These are phyloP conservation scores for Trametes gibbosa DNA, from an alignment of 768 basidiomycete genomes.

Conservation along the genomic window DNA sequence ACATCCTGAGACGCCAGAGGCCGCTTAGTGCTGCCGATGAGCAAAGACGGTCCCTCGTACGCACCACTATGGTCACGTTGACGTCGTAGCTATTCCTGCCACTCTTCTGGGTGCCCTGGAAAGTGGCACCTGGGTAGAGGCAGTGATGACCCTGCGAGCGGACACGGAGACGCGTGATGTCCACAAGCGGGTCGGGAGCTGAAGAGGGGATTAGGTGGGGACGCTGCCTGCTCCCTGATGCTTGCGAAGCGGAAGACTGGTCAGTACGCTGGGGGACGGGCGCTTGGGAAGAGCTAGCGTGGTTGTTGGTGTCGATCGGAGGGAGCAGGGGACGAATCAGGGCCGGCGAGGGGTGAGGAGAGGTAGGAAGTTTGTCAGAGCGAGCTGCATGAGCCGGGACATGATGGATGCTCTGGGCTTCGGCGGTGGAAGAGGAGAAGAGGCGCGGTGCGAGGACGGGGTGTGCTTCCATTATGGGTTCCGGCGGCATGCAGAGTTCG, in stretches of 20 bases:
- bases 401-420: neutral
- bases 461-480: slow-evolving; percentile 25
- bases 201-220: slow-evolving; percentile 12
- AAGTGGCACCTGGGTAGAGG: slow-evolving; percentile 79
- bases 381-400: neutral
- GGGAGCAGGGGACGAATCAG: slow-evolving; percentile 10
- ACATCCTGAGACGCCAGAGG: slow-evolving; percentile 60
- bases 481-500: slow-evolving; percentile 31
- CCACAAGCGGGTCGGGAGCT: slow-evolving; percentile 54
- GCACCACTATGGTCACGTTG: slow-evolving; percentile 84
- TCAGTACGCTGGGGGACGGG: slow-evolving; percentile 14
- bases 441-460: slow-evolving; percentile 9
- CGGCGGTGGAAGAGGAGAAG: slow-evolving; percentile 1
- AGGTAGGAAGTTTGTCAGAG: neutral
- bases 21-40: slow-evolving; percentile 32
- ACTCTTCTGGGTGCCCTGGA: slow-evolving; percentile 90
- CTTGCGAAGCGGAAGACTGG: slow-evolving; percentile 11
- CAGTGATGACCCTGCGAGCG: slow-evolving; percentile 68
- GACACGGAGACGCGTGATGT: slow-evolving; percentile 76
- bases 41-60: slow-evolving; percentile 38
- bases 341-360: neutral
- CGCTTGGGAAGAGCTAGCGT: slow-evolving; percentile 14
- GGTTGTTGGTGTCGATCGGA: slow-evolving; percentile 19
- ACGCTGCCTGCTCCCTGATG: slow-evolving; percentile 26
- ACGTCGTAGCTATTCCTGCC: slow-evolving; percentile 95